These are phyloP conservation scores for Chaetoceros muelleri DNA, from an alignment of 108 stramenopile species.

Conservation along the genomic window DNA sequence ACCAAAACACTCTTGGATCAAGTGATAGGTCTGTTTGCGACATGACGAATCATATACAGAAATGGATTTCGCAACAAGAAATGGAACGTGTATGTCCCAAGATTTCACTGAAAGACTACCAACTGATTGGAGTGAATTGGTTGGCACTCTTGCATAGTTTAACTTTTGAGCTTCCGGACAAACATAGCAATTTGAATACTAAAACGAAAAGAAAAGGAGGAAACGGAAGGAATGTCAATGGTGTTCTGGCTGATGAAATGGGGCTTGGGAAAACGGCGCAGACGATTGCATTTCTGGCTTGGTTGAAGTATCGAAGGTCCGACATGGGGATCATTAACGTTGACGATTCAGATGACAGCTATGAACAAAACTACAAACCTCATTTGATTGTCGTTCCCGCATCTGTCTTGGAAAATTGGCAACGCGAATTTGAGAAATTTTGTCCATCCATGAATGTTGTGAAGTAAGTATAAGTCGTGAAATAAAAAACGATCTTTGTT, in stretches of 20 bases:
- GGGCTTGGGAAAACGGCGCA: slow-evolving; percentile 90
- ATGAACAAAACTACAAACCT: slow-evolving; percentile 22
- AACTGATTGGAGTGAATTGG: slow-evolving; percentile 85
- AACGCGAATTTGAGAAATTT: slow-evolving; percentile 87
- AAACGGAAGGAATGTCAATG: slow-evolving; percentile 68
- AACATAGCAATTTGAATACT: slow-evolving; percentile 17
- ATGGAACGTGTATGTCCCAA: slow-evolving; percentile 51
- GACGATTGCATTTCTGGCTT: slow-evolving; percentile 90
- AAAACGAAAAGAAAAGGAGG: slow-evolving; percentile 13
- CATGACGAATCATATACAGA: slow-evolving; percentile 4
- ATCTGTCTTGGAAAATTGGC: slow-evolving; percentile 91
- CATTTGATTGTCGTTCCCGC: slow-evolving; percentile 96
- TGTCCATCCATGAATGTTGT: slow-evolving; percentile 73
- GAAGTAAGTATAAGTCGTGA: slow-evolving; percentile 32
- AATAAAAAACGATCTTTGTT: background rate
- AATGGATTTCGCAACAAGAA: slow-evolving; percentile 51
- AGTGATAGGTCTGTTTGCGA: slow-evolving; percentile 1
- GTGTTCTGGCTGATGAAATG: slow-evolving; percentile 97
- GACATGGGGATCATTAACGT: slow-evolving; percentile 4
- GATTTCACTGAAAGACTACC: slow-evolving; percentile 63
- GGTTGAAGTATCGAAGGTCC: slow-evolving; percentile 51
- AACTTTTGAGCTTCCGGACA: slow-evolving; percentile 31
- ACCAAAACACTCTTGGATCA: background rate
- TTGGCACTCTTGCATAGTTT: slow-evolving; percentile 63
- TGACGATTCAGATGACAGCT: slow-evolving; percentile 8